A percentile compares a stretch with the other conserved stretches of the same genome.
These are phyloP conservation scores for Cladosporium austrohemisphaericum DNA, from an alignment of 2,329 filamentous ascomycete species.

Conservation along the genomic window DNA sequence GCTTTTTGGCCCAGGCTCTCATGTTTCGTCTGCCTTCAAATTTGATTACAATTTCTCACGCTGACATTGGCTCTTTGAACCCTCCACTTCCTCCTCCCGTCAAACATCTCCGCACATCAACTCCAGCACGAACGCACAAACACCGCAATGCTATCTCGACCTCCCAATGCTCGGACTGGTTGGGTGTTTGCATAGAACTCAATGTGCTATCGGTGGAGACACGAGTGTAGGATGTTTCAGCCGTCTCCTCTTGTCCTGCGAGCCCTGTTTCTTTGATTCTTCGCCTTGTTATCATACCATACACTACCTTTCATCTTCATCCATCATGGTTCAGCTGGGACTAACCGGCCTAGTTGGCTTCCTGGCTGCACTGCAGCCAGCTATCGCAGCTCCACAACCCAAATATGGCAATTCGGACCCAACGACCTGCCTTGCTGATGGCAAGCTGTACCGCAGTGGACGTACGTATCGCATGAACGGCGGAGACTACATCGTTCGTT, in stretches of 20 bases:
- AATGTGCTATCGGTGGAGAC: too few species aligned
- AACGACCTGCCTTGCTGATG: background rate
- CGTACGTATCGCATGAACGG: slow-evolving; percentile 5
- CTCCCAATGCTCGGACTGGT: too few species aligned
- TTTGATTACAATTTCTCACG: background rate
- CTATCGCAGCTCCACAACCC: slow-evolving; percentile 1
- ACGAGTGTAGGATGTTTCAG: too few species aligned
- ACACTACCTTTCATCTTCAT: background rate
- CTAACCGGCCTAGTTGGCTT: slow-evolving; percentile 14
- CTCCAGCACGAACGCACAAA: background rate
- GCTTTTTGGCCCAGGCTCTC: background rate
- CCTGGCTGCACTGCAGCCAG: slow-evolving; percentile 3
- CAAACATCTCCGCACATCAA: background rate
- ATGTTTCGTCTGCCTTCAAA: background rate
- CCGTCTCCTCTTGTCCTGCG: too few species aligned
- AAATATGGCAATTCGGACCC: background rate
- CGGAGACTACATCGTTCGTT: slow-evolving; percentile 12
- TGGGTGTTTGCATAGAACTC: background rate
- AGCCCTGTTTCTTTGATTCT: background rate
- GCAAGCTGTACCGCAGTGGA: slow-evolving; percentile 7
- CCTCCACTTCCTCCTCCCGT: background rate
- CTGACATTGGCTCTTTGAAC: background rate
- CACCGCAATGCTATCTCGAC: too few species aligned
- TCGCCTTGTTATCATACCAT: background rate
- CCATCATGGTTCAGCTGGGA: slow-evolving; percentile 8